These are phyloP conservation scores for Vanrija pseudolonga DNA, from an alignment of 1,284 basidiomycete genomes.

Conservation along the genomic window DNA sequence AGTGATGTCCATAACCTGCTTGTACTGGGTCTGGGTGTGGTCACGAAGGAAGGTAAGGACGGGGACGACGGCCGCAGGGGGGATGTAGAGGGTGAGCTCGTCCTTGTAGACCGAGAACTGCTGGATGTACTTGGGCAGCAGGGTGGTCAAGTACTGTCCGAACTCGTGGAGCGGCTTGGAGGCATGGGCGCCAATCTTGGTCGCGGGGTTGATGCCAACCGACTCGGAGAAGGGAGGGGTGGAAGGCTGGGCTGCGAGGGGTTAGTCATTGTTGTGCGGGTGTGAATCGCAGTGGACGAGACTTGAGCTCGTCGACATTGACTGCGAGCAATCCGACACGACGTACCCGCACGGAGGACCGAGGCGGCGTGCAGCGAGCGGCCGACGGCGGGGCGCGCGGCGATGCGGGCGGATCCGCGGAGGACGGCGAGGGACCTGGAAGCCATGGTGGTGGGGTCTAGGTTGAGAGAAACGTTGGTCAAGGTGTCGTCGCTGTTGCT, in stretches of 20 bases:
- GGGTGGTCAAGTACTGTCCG: slow-evolving; percentile 84
- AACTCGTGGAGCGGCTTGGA: slow-evolving; percentile 73
- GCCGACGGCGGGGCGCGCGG: slow-evolving; percentile 6
- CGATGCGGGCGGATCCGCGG: slow-evolving; percentile 11
- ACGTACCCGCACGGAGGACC: slow-evolving; percentile 27
- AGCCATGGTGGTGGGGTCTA: slow-evolving; percentile 26
- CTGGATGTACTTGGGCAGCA: slow-evolving; percentile 90
- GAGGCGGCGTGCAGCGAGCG: slow-evolving; percentile 30
- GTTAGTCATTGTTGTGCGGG: not conserved
- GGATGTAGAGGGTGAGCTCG: slow-evolving; percentile 77
- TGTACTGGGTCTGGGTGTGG: slow-evolving; percentile 95
- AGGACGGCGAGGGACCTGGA: slow-evolving; percentile 27
- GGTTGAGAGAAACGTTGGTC: not conserved
- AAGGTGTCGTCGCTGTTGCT: not conserved
- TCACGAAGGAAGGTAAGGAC: slow-evolving; percentile 92
- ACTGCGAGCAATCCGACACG: not conserved
- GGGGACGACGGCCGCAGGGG: slow-evolving; percentile 77
- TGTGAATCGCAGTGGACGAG: not conserved
- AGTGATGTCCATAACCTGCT: slow-evolving; percentile 86
- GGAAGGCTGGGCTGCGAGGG: slow-evolving; percentile 44
- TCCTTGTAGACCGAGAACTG: slow-evolving; percentile 98
- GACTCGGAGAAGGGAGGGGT: slow-evolving; percentile 77
- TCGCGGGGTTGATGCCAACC: slow-evolving; percentile 77
- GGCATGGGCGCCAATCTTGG: slow-evolving; percentile 65
- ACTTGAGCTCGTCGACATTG: too few relatives aligned